Evolutionary conservation across 768 basidiomycete species (phyloP).

Genomic region (Phallus indusiatus): DNA sequence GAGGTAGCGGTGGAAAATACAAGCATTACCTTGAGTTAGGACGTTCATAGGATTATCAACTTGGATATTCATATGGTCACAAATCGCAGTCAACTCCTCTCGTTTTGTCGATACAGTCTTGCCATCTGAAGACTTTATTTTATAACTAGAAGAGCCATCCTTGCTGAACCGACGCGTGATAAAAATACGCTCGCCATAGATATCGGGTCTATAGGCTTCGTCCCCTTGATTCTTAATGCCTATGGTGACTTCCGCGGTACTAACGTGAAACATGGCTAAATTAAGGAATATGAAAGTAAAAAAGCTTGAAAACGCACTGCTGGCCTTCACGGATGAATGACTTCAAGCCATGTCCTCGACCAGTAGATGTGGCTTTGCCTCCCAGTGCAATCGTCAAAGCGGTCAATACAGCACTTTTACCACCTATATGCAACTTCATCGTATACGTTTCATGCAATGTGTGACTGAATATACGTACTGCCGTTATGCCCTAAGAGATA

Average conservation of each 20-base stretch:
- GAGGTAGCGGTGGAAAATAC: not conserved
- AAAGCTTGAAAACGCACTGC: slow-evolving; percentile 36
- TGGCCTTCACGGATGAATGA: slow-evolving; percentile 82
- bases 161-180: slow-evolving; percentile 75
- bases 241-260: slow-evolving; percentile 68
- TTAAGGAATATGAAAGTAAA: not conserved
- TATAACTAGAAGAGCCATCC: slow-evolving; percentile 72
- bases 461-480: slow-evolving; percentile 43
- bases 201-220: slow-evolving; percentile 75
- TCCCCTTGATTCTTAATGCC: slow-evolving; percentile 82
- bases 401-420: slow-evolving; percentile 90
- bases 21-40: slow-evolving; percentile 61
- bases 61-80: slow-evolving; percentile 94
- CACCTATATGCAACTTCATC: slow-evolving; percentile 41
- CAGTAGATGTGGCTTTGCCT: slow-evolving; percentile 86
- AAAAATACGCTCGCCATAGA: slow-evolving; percentile 81
- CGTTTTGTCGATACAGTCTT: slow-evolving; percentile 60
- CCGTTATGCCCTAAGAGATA: slow-evolving; percentile 72
- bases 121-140: slow-evolving; percentile 64
- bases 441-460: not conserved
- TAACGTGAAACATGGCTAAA: slow-evolving; percentile 19
- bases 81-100: slow-evolving; percentile 79
- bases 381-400: slow-evolving; percentile 91
- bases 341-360: slow-evolving; percentile 77
- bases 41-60: slow-evolving; percentile 96